A percentile compares a stretch with the other conserved stretches of the same genome.
phyloP scores from a whole-genome alignment of 371 early-diverging fungal species.

The Chytridium lagenaria region DNA sequence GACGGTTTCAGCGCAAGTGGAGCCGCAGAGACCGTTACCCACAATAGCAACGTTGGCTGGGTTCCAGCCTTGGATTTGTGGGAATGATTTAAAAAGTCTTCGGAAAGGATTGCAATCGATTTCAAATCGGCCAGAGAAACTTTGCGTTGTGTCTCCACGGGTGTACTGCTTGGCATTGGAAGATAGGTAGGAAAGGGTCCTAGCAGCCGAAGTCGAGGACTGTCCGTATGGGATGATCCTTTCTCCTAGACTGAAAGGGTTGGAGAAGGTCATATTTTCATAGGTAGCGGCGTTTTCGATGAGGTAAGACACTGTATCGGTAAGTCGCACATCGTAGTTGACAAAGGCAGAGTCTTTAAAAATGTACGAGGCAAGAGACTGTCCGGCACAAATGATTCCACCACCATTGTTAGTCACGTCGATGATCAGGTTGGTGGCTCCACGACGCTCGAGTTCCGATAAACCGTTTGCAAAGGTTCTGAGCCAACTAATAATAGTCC shows the following conservation, averaged over 20 bases:
- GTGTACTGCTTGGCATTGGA: neutral
- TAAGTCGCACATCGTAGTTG: constrained; percentile 16
- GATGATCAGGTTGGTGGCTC: constrained; percentile 37
- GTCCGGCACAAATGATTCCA: constrained; percentile 27
- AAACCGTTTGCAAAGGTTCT: constrained; percentile 26
- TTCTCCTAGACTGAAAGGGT: neutral
- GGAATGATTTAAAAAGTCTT: neutral
- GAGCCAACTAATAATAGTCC: neutral
- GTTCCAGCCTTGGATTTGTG: constrained; percentile 24
- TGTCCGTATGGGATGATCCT: constrained; percentile 5
- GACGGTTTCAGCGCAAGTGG: constrained; percentile 43
- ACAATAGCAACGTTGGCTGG: constrained; percentile 33
- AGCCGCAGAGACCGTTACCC: constrained; percentile 47
- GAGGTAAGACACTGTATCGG: neutral
- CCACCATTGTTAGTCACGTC: constrained; percentile 46
- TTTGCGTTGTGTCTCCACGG: neutral
- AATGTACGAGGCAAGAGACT: constrained; percentile 21
- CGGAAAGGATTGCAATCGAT: neutral
- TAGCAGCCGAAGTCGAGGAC: neutral
- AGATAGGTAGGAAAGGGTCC: neutral
- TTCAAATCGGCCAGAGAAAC: constrained; percentile 3
- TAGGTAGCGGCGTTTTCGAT: neutral
- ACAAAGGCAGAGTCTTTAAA: constrained; percentile 4
- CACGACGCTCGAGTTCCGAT: constrained; percentile 25
- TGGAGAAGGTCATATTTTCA: neutral